These are phyloP conservation scores for Cantharellus anzutake DNA, from an alignment of 768 basidiomycete genomes.

Conservation along the genomic window DNA sequence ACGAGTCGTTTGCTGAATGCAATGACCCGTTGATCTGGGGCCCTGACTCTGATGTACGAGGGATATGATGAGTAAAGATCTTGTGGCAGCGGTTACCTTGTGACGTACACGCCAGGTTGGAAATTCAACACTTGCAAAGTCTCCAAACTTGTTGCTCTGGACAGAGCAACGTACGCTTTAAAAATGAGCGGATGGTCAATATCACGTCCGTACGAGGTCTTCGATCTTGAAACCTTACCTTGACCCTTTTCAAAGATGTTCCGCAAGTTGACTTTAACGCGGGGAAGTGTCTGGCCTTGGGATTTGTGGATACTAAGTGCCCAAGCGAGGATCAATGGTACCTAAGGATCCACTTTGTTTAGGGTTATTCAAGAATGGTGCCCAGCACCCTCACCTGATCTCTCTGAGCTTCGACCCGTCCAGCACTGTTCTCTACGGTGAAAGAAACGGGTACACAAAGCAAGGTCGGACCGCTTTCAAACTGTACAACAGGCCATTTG, in stretches of 20 bases:
- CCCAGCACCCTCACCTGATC: conserved; percentile 26
- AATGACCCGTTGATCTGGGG: conserved; percentile 38
- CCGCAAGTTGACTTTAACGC: conserved; percentile 12
- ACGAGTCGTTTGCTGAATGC: conserved; percentile 28
- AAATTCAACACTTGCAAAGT: conserved; percentile 11
- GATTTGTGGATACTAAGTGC: conserved; percentile 13
- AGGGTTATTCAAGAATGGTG: background rate
- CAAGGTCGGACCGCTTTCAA: conserved; percentile 28
- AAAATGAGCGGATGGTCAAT: background rate
- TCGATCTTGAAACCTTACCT: conserved; percentile 23
- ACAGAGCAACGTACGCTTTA: conserved; percentile 6
- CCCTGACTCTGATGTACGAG: conserved; percentile 30
- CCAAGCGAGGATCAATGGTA: conserved; percentile 12
- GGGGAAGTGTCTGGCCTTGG: conserved; percentile 12
- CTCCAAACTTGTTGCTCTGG: conserved; percentile 12
- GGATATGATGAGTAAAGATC: background rate
- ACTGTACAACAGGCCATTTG: conserved; percentile 43
- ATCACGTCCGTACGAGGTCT: background rate
- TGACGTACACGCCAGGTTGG: conserved; percentile 7
- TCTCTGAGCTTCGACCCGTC: conserved; percentile 37
- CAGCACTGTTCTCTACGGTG: conserved; percentile 40
- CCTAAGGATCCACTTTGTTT: conserved; percentile 1
- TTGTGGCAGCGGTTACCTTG: no score
- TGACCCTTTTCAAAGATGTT: conserved; percentile 18
- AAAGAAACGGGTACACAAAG: conserved; percentile 40